Percentiles rank a stretch among this genome's conserved stretches.
phyloP scores from a whole-genome alignment of 2,329 filamentous ascomycete species.

The Trichoderma sp. region DNA sequence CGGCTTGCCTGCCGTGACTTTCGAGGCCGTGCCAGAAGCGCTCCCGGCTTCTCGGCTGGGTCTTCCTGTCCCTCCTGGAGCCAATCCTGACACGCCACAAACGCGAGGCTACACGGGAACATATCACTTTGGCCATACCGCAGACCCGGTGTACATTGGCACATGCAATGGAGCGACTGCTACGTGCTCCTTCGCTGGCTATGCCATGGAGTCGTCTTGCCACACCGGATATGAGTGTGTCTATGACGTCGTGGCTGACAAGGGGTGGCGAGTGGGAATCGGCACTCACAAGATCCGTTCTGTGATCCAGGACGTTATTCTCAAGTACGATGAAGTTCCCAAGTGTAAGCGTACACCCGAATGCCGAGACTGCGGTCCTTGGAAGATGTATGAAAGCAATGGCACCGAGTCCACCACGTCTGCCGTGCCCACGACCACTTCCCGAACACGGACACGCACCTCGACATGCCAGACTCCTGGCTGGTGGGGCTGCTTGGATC shows the following conservation, averaged over 20 bases:
- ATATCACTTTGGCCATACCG: conserved; percentile 92
- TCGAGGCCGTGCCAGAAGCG: conserved; percentile 90
- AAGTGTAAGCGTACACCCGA: conserved; percentile 73
- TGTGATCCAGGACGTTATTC: conserved; percentile 85
- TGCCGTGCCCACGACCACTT: conserved; percentile 57
- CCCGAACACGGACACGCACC: conserved; percentile 74
- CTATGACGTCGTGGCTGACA: conserved; percentile 89
- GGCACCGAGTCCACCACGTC: conserved; percentile 75
- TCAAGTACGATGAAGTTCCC: conserved; percentile 79
- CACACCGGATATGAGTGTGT: conserved; percentile 86
- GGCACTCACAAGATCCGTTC: conserved; percentile 87
- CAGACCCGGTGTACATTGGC: conserved; percentile 92
- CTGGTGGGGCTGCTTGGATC: conserved; percentile 83
- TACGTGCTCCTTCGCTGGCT: conserved; percentile 86
- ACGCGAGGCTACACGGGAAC: conserved; percentile 71
- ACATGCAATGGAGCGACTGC: conserved; percentile 89
- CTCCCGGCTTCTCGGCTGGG: conserved; percentile 82
- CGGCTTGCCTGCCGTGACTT: conserved; percentile 86
- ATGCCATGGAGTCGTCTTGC: conserved; percentile 90
- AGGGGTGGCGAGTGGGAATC: conserved; percentile 89
- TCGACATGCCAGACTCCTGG: conserved; percentile 88
- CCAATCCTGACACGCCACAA: conserved; percentile 71
- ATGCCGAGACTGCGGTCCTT: conserved; percentile 86
- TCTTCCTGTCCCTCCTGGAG: conserved; percentile 79
- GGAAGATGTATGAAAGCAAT: conserved; percentile 96